Evolutionary conservation across 1,284 basidiomycete genomes (phyloP).

Genomic region (Melampsora americana): DNA sequence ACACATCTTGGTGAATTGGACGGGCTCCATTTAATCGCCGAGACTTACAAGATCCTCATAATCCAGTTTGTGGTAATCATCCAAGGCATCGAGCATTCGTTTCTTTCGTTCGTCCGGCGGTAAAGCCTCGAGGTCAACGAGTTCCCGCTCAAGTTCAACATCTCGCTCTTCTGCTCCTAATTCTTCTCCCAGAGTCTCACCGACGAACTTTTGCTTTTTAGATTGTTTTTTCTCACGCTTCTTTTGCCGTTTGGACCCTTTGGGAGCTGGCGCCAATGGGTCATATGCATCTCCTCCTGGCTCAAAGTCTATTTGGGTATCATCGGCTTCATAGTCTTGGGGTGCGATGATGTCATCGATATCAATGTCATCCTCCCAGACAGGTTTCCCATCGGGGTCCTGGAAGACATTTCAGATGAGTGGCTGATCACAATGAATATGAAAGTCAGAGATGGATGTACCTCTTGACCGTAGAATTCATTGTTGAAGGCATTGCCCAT

Average conservation of each 20-base stretch:
- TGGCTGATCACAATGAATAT: not conserved
- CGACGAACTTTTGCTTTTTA: conserved; percentile 53
- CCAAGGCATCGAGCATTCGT: conserved; percentile 77
- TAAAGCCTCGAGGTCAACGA: conserved; percentile 53
- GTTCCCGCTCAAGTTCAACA: conserved; percentile 60
- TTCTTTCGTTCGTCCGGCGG: conserved; percentile 50
- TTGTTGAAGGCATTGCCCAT: conserved; percentile 68
- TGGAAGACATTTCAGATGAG: conserved; percentile 44
- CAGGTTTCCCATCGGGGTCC: conserved; percentile 68
- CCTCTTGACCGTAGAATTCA: conserved; percentile 60
- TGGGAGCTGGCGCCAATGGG: conserved; percentile 45
- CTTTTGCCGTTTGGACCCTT: conserved; percentile 47
- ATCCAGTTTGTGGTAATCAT: conserved; percentile 81
- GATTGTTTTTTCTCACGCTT: conserved; percentile 54
- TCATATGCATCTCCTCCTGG: conserved; percentile 49
- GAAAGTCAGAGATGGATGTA: conserved; percentile 7
- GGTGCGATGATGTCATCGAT: conserved; percentile 66
- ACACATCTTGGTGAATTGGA: not conserved
- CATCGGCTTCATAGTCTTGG: conserved; percentile 53
- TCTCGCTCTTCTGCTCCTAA: conserved; percentile 69
- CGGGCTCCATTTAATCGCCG: not conserved
- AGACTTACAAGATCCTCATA: conserved; percentile 86
- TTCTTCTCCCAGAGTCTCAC: conserved; percentile 55
- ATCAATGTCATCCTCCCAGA: conserved; percentile 84
- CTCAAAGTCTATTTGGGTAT: conserved; percentile 48